Conservation (phyloP, 108 stramenopile species). For the Nannochloropsis oceanica region DNA sequence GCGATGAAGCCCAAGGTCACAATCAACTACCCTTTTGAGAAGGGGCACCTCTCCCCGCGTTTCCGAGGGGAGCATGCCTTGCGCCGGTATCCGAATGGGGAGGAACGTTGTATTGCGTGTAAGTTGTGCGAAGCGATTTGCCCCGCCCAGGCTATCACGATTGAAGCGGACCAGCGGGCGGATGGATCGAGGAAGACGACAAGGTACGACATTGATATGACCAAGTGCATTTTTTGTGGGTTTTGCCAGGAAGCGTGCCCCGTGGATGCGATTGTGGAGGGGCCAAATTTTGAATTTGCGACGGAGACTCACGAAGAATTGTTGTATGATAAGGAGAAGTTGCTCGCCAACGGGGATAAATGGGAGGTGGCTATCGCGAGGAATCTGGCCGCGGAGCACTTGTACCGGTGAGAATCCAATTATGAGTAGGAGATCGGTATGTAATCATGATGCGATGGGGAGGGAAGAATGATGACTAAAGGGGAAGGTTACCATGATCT, state of each 20-base stretch:
- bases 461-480: too few relatives aligned
- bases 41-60: slow-evolving; percentile 84
- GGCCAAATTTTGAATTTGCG: slow-evolving; percentile 98
- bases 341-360: slow-evolving; percentile 94
- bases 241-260: slow-evolving; percentile 87
- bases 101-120: slow-evolving; percentile 99
- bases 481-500: too few relatives aligned
- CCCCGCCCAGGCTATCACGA: slow-evolving; percentile 98
- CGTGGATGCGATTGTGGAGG: slow-evolving; percentile 97
- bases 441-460: too few relatives aligned
- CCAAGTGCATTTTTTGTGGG: slow-evolving; percentile 99
- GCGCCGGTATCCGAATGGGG: slow-evolving; percentile 91
- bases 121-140: slow-evolving; percentile 99
- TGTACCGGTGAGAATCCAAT: slow-evolving; percentile 60
- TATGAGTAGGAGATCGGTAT: too few relatives aligned
- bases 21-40: slow-evolving; percentile 98
- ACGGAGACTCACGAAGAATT: slow-evolving; percentile 98
- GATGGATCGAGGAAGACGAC: slow-evolving; percentile 77
- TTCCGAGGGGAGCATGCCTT: slow-evolving; percentile 96
- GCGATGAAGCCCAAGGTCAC: slow-evolving; percentile 63
- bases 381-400: slow-evolving; percentile 85
- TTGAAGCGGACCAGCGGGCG: slow-evolving; percentile 82
- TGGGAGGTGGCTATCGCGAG: slow-evolving; percentile 97
- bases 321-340: slow-evolving; percentile 85
- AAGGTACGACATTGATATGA: slow-evolving; percentile 99